Evolutionary conservation across 2,329 filamentous ascomycete species (phyloP).

Genomic region (Colletotrichum chrysophilum): DNA sequence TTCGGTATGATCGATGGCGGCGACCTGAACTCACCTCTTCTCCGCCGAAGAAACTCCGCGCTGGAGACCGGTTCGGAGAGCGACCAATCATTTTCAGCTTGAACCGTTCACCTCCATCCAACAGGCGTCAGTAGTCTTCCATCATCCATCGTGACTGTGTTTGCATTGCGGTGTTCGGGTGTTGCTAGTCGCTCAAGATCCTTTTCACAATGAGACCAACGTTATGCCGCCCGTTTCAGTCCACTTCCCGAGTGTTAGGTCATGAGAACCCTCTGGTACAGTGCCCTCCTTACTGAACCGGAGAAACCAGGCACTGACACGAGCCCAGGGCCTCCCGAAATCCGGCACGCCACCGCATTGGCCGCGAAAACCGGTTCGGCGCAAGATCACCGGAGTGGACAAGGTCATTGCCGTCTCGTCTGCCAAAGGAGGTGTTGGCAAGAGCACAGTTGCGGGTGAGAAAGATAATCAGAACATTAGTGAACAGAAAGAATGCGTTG

Average conservation of each 20-base stretch:
- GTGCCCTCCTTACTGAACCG: not conserved
- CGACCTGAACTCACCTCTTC: not conserved
- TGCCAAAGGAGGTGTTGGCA: slow-evolving; percentile 97
- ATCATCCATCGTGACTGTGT: not conserved
- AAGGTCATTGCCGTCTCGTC: slow-evolving; percentile 98
- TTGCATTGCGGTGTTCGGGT: not conserved
- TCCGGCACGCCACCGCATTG: slow-evolving; percentile 63
- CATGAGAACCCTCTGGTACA: slow-evolving; percentile 90
- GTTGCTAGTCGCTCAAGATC: not conserved
- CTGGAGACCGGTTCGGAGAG: not conserved
- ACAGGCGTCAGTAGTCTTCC: not conserved
- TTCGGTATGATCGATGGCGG: not conserved
- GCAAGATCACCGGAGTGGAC: slow-evolving; percentile 81
- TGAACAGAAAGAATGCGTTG: not conserved
- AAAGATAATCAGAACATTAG: slow-evolving; percentile 20
- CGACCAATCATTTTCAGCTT: slow-evolving; percentile 1
- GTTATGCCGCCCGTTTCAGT: slow-evolving; percentile 39
- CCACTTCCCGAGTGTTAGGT: slow-evolving; percentile 34
- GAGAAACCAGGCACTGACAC: not conserved
- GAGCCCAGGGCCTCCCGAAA: slow-evolving; percentile 77
- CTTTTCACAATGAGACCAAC: slow-evolving; percentile 40
- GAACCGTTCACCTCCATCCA: not conserved
- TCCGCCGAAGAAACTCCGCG: slow-evolving; percentile 7
- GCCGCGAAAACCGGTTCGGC: slow-evolving; percentile 80
- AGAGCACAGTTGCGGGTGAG: slow-evolving; percentile 86